A percentile compares a stretch with the other conserved stretches of the same genome.
Conservation (phyloP, 176 grass and related monocot genomes). For the Triticum urartu region DNA sequence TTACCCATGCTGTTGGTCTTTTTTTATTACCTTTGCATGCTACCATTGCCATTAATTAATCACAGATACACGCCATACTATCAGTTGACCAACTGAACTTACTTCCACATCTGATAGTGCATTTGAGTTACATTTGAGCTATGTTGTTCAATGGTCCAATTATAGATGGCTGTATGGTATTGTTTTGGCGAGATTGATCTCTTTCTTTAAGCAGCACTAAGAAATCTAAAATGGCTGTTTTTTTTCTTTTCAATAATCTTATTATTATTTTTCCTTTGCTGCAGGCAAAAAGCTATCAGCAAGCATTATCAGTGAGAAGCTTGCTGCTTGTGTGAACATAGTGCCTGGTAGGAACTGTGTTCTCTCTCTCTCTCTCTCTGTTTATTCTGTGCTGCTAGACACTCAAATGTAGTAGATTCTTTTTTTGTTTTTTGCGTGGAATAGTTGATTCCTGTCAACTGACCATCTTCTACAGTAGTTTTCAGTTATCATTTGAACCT, state of each 20-base stretch:
- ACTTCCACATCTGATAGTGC: background rate
- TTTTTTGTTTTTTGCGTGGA: background rate
- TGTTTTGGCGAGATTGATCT: background rate
- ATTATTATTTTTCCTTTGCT: constrained; percentile 33
- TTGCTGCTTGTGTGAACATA: constrained; percentile 90
- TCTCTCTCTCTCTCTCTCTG: background rate
- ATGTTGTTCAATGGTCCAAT: background rate
- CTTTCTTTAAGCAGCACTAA: background rate
- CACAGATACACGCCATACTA: background rate
- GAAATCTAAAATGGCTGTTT: background rate
- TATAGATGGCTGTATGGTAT: background rate
- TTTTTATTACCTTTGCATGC: background rate
- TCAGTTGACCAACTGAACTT: background rate
- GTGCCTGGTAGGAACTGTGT: constrained; percentile 54
- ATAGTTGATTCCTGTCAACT: background rate
- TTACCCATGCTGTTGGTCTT: background rate
- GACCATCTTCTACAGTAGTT: background rate
- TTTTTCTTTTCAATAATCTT: background rate
- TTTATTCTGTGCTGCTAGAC: background rate
- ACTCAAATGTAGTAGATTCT: background rate
- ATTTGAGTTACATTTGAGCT: background rate
- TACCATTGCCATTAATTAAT: background rate
- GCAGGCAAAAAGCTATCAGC: constrained; percentile 63
- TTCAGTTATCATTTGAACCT: background rate
- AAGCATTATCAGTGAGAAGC: constrained; percentile 81